Evolutionary conservation across 345 rosid species (phyloP).

Genomic region (Sonneratia alba): DNA sequence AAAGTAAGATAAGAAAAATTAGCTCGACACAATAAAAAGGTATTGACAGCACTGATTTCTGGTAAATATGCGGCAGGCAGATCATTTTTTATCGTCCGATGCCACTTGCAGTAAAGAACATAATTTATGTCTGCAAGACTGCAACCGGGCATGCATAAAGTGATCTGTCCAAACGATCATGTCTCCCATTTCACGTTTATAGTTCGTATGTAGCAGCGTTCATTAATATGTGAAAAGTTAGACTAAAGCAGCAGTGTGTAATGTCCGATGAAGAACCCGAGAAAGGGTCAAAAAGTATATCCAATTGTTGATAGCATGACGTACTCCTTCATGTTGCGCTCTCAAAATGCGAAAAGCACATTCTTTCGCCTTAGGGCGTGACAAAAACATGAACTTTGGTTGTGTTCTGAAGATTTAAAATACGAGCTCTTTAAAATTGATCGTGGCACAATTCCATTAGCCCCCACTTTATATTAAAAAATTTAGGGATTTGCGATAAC

Average conservation of each 20-base stretch:
- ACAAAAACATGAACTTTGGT: neutral
- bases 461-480: too few relatives aligned
- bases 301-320: neutral
- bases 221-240: too few relatives aligned
- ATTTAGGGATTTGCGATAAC: too few relatives aligned
- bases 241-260: neutral
- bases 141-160: too few relatives aligned
- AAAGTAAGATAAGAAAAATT: conserved; percentile 2
- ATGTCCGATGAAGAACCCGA: neutral
- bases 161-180: too few relatives aligned
- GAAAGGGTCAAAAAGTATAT: neutral
- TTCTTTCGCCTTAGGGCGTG: neutral
- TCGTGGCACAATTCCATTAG: neutral
- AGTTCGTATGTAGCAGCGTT: too few relatives aligned
- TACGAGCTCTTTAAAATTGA: neutral
- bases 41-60: neutral
- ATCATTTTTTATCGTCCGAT: too few relatives aligned
- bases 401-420: neutral
- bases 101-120: too few relatives aligned
- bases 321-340: neutral
- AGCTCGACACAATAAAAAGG: neutral
- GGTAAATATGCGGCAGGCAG: neutral
- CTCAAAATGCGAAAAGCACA: neutral
- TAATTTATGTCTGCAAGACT: too few relatives aligned
- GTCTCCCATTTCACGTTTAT: too few relatives aligned